Evolutionary conservation across 2,329 filamentous ascomycete species (phyloP).

Genomic region (Fusarium nelsonii): DNA sequence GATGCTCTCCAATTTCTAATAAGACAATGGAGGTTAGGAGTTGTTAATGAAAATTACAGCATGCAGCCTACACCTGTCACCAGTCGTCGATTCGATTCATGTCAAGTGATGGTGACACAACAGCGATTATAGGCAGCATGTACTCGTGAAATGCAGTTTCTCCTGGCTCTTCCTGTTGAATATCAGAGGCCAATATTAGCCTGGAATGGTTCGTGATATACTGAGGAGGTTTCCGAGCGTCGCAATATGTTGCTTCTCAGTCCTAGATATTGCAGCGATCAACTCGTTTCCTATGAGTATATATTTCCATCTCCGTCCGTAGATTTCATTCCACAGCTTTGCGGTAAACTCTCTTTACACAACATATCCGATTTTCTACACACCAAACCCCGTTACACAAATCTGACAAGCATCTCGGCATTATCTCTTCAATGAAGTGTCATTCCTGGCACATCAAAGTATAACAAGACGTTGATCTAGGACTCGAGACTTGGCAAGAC

Average conservation of each 20-base stretch:
- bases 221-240: not conserved
- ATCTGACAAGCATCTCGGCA: not conserved
- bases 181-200: not conserved
- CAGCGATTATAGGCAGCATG: not conserved
- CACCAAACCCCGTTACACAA: not conserved
- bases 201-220: not conserved
- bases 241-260: not conserved
- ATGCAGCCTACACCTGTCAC: too few species aligned
- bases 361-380: not conserved
- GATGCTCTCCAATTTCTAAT: not conserved
- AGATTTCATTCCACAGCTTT: not conserved
- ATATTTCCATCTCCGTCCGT: not conserved
- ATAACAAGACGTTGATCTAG: slow-evolving; percentile 14
- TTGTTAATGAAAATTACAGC: not conserved
- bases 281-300: not conserved
- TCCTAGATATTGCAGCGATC: slow-evolving; percentile 1
- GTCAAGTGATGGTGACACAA: not conserved
- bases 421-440: slow-evolving; percentile 4
- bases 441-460: slow-evolving; percentile 14
- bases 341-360: not conserved
- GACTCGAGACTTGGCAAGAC: not conserved
- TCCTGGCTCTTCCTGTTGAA: not conserved
- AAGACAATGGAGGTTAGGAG: not conserved
- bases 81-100: not conserved
- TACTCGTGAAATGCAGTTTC: not conserved